Evolutionary conservation across 805 yeast species (phyloP).

Genomic region (Saccharomycopsis javanensis): DNA sequence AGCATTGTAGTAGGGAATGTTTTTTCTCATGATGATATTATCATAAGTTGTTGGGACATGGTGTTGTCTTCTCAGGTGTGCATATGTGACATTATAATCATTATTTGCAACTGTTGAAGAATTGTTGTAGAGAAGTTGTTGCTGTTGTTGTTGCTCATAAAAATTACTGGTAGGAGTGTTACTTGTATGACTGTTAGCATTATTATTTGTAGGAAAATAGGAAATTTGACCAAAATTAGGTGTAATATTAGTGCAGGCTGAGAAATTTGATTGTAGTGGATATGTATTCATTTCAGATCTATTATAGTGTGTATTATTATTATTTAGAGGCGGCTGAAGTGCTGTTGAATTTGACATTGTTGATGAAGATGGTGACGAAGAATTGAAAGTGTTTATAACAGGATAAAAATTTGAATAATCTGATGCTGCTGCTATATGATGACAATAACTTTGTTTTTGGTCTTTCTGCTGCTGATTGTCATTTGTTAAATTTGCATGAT

Average conservation of each 20-base stretch:
- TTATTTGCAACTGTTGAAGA: neutral
- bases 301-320: neutral
- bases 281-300: neutral
- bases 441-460: neutral
- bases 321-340: neutral
- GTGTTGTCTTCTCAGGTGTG: neutral
- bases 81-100: neutral
- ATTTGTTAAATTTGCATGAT: no score
- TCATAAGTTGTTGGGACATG: neutral
- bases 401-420: neutral
- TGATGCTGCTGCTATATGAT: neutral
- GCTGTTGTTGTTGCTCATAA: neutral
- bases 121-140: neutral
- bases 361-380: neutral
- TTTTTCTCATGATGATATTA: neutral
- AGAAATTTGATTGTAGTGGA: neutral
- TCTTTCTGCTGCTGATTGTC: no score
- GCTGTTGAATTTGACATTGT: neutral
- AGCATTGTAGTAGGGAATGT: neutral
- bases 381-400: neutral
- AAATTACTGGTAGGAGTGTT: no score
- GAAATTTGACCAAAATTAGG: neutral
- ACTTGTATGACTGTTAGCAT: neutral
- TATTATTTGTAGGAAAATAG: neutral
- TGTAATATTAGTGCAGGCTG: neutral